Evolutionary conservation across 441 rosid species (phyloP), one percentile per base, ranked within the genome.

Genomic region (Flueggea neowawraea): DNA sequence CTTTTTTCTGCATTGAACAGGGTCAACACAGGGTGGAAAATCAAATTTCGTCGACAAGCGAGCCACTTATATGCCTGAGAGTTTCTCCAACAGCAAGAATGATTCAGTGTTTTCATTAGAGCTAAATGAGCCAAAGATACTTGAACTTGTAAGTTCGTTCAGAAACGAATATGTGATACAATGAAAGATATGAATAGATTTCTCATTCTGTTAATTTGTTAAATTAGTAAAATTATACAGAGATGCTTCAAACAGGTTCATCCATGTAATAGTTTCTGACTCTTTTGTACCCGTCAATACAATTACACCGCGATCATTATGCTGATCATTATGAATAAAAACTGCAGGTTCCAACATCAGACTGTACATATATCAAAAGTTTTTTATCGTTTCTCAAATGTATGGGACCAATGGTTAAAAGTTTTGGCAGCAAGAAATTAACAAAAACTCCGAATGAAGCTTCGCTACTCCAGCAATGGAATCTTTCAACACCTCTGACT

Each of bases 361-460:
- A 58, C 16, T 4, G 39, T 16, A 64, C 63, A 16, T 78, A 72
- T 58, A 36, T 12, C 13, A 68, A 72, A 45, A 82, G 90, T 69
- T 41, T 75, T 28, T 33, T 28, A 58, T 43, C 31, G 43, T 82
- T 75, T 74, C 61, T 54, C 14, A 51, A 74, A 14, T 78, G 69
- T 66, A 60, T 77, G 73, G 84, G 87, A 52, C 75, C 83, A 55
- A 67, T 60, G 50, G 84, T 73, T 50, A 76, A 80, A 66, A 60
- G 3, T 56, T 69, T 73, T 54, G 75, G 82, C 63, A 52, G 17
- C 64, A 69, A 54, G 73, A 77, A 61, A 61, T 52, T 79, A 14
- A 60, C 49, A n/a, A 54, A 61, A 41, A 31, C 7, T 11, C 68
- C 66, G 49, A 60, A 62, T 36, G 74, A 50, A 57, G 44, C 66